Conservation (phyloP, 768 basidiomycete species). For the Naganishia kalamii region DNA sequence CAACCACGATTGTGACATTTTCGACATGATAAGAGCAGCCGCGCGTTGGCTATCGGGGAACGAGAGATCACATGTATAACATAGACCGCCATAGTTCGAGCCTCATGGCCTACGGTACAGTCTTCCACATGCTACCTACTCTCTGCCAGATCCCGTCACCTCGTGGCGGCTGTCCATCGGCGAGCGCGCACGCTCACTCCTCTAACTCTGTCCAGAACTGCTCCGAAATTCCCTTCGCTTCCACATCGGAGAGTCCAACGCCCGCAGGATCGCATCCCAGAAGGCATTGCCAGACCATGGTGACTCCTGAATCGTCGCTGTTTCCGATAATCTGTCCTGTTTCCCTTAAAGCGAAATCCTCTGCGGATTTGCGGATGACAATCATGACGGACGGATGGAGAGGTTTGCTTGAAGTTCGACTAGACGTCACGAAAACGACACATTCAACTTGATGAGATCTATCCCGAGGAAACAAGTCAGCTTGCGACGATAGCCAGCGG, state of each 20-base stretch:
- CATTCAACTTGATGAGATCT: constrained; percentile 22
- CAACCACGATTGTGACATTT: too few relatives aligned
- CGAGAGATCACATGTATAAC: too few relatives aligned
- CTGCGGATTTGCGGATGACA: neutral
- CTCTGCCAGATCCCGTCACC: too few relatives aligned
- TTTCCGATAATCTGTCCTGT: constrained; percentile 19
- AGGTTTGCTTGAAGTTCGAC: neutral
- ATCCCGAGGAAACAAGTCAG: neutral
- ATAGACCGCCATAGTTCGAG: too few relatives aligned
- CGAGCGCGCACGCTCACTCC: too few relatives aligned
- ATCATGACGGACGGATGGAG: constrained; percentile 13
- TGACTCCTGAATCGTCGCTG: constrained; percentile 1
- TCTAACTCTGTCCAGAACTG: constrained; percentile 17
- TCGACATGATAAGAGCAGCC: too few relatives aligned
- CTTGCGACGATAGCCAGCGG: neutral
- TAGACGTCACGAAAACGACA: neutral
- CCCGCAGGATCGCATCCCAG: constrained; percentile 15
- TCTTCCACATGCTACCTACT: too few relatives aligned
- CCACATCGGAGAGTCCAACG: neutral
- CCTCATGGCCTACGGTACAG: too few relatives aligned
- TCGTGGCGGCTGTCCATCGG: too few relatives aligned
- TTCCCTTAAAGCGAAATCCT: constrained; percentile 3
- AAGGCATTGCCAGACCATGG: constrained; percentile 8
- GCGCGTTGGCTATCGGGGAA: too few relatives aligned
- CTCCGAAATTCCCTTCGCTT: neutral